A percentile compares a stretch with the other conserved stretches of the same genome.
phyloP scores from a whole-genome alignment of 106 monocot species.

The Xerophyta viscosa region DNA sequence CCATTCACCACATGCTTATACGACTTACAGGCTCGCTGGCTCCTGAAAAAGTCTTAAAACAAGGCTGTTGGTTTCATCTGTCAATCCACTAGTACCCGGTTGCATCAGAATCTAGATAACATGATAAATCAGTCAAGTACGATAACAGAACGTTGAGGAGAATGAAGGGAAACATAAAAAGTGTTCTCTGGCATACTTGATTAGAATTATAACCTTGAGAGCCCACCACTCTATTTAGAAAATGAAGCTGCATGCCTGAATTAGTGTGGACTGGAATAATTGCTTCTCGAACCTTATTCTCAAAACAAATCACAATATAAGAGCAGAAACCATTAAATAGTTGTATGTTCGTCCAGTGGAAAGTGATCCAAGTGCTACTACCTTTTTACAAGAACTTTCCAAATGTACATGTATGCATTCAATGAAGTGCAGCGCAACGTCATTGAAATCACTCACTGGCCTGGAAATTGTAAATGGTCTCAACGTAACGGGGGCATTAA shows the following conservation, averaged over 20 bases:
- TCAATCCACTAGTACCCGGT: conserved; percentile 16
- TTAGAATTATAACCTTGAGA: conserved; percentile 17
- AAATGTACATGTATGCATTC: conserved; percentile 52
- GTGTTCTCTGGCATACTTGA: conserved; percentile 17
- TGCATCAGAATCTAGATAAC: not conserved
- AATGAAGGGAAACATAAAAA: no score
- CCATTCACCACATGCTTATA: not conserved
- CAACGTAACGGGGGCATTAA: not conserved
- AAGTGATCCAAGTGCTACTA: not conserved
- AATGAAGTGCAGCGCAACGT: conserved; percentile 54
- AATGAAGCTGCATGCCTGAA: conserved; percentile 2
- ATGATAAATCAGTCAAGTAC: not conserved
- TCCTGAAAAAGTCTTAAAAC: conserved; percentile 33
- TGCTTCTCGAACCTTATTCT: conserved; percentile 15
- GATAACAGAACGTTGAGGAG: no score
- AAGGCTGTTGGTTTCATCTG: conserved; percentile 18
- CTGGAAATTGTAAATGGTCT: conserved; percentile 22
- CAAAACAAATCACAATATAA: not conserved
- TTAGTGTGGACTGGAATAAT: conserved; percentile 12
- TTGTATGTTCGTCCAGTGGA: not conserved
- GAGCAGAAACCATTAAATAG: not conserved
- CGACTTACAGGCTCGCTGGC: conserved; percentile 38
- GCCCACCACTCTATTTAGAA: conserved; percentile 15
- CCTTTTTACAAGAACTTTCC: conserved; percentile 22
- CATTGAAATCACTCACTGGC: conserved; percentile 57